Evolutionary conservation across 2,329 filamentous ascomycete species (phyloP), one percentile per base, ranked within the genome.

Genomic region (Penicillium sp.): DNA sequence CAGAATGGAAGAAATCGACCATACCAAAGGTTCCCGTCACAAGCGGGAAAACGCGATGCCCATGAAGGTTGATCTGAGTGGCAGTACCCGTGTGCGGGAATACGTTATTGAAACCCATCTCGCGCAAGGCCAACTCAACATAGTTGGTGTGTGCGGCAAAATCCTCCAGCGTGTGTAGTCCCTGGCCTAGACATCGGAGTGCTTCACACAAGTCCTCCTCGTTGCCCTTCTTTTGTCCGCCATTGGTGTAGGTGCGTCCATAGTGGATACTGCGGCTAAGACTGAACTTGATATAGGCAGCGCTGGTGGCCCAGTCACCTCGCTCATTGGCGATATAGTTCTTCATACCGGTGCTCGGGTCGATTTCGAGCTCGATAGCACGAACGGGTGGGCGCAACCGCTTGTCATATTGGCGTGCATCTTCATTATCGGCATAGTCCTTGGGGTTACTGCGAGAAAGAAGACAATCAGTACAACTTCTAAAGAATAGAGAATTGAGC

Each of bases 251-350:
- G 29, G 90, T 76, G 36, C 90, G 83, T 15, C 90, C 90, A 66
- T 84, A 92, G 75, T 93, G 90, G 61, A 93, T 89, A 71, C 87
- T 85, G 59, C 89, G 84, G 15, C 82, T 82, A 61, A 94, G 74
- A 66, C 89, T 92, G 75, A 86, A 90, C 65, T 87, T 86, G 59
- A 96, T 82, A 69, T 93, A 97, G 39, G 90, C 93, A 8, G 90
- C 81, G 62, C 92, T 96, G 21, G 94, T 99, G 1, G 93, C 91
- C 90, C 93, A 97, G 41, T 85, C 83, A 5, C 92, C 91, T 15
- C 78, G 80, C 73, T 97, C 93, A 69, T 97, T 97, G 59, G 93
- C 87, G 65, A 99, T 97, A 75, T 99, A 99, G 73, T 97, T 97
- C 77, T 97, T 99, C 93, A 99, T 96, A n/a, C 93, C 93, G 1